phyloP scores from a whole-genome alignment of 225 moss, liverwort and hornwort species.

The Physcomitrellopsis africana region DNA sequence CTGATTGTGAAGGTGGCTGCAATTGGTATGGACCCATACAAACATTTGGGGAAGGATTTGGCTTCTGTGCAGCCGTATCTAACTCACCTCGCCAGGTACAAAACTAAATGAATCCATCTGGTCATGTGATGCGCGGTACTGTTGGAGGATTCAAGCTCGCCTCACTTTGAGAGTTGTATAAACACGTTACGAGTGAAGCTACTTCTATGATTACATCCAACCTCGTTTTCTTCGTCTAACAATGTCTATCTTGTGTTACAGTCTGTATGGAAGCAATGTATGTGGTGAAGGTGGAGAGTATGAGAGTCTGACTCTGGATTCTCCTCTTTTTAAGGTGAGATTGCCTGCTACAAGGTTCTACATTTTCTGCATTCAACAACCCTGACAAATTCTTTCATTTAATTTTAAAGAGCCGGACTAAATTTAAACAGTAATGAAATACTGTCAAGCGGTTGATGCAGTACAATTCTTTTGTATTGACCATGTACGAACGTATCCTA shows the following conservation, averaged over 20 bases:
- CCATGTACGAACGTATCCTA: not conserved
- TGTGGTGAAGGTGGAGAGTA: constrained; percentile 99
- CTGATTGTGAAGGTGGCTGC: constrained; percentile 78
- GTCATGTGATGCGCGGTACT: not conserved
- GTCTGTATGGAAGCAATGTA: constrained; percentile 86
- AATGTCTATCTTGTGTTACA: constrained; percentile 35
- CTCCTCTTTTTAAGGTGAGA: constrained; percentile 79
- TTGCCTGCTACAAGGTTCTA: not conserved
- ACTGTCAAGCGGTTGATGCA: not conserved
- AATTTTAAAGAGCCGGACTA: not conserved
- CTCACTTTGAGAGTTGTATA: not conserved
- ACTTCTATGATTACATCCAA: not conserved
- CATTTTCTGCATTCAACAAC: constrained; percentile 4
- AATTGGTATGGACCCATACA: constrained; percentile 87
- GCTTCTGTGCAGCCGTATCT: constrained; percentile 77
- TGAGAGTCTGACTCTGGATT: constrained; percentile 89
- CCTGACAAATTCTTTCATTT: not conserved
- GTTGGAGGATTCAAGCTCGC: not conserved
- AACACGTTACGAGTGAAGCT: not conserved
- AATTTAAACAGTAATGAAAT: not conserved
- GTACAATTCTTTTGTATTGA: not conserved
- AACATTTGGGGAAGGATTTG: constrained; percentile 94
- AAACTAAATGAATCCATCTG: not conserved
- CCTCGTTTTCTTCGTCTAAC: not conserved
- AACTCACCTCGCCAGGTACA: constrained; percentile 77